Percentiles rank a stretch among this genome's conserved stretches.
Conservation (phyloP, 495 filamentous ascomycete genomes). For the Aspergillus avenaceus region DNA sequence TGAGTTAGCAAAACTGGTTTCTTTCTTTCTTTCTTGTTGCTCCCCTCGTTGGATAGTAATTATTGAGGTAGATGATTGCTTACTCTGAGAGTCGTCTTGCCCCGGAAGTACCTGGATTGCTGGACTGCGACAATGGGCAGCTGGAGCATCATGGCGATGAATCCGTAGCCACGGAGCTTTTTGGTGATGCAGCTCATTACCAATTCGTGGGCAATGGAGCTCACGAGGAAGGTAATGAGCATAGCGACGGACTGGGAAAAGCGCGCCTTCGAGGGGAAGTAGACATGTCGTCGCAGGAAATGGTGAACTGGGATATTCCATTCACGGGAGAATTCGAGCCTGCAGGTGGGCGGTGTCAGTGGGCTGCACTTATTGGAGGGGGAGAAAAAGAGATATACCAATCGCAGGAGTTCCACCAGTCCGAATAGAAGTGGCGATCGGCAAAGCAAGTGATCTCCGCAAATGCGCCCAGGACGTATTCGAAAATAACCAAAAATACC, state of each 20-base stretch:
- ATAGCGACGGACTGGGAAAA: constrained; percentile 78
- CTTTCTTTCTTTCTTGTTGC: not conserved
- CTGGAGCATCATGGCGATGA: constrained; percentile 92
- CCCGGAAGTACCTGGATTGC: constrained; percentile 68
- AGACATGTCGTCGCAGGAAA: constrained; percentile 93
- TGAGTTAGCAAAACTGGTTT: not conserved
- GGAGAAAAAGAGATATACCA: constrained; percentile 30
- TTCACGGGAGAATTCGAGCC: constrained; percentile 95
- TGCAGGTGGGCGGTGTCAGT: constrained; percentile 7
- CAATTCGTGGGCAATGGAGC: constrained; percentile 84
- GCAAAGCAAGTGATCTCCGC: constrained; percentile 91
- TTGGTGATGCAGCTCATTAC: constrained; percentile 98
- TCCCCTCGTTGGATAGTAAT: not conserved
- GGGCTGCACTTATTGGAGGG: not conserved
- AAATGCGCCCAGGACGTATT: constrained; percentile 92
- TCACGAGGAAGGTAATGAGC: constrained; percentile 87
- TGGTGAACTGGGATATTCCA: constrained; percentile 99
- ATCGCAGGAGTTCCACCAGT: constrained; percentile 81
- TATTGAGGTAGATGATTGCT: constrained; percentile 13
- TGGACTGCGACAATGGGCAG: constrained; percentile 91
- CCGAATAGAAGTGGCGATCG: constrained; percentile 91
- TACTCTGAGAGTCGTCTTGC: constrained; percentile 71
- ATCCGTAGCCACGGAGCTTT: constrained; percentile 92
- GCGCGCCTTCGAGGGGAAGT: constrained; percentile 68
- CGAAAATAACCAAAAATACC: constrained; percentile 95